Evolutionary conservation across 2,329 filamentous ascomycete species (phyloP).

Genomic region (Neonectria magnoliae): DNA sequence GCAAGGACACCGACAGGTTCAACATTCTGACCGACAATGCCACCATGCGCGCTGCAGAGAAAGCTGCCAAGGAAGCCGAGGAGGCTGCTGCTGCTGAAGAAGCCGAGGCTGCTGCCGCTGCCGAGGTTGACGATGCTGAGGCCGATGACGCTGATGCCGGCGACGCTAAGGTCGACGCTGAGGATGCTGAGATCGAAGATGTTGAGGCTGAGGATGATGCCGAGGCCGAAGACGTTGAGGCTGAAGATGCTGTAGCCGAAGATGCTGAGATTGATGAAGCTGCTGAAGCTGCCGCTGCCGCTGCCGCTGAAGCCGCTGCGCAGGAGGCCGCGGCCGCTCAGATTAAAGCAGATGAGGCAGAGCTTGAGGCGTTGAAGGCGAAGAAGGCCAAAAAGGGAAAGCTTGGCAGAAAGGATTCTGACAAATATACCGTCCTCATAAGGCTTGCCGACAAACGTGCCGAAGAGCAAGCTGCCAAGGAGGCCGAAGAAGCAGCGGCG

Average conservation of each 20-base stretch:
- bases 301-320: slow-evolving; percentile 7
- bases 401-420: slow-evolving; percentile 37
- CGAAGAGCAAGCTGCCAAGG: slow-evolving; percentile 21
- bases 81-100: slow-evolving; percentile 11
- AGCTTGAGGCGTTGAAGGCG: slow-evolving; percentile 52
- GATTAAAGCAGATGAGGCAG: slow-evolving; percentile 51
- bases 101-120: neutral
- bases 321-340: slow-evolving; percentile 35
- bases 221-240: slow-evolving; percentile 48
- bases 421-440: slow-evolving; percentile 29
- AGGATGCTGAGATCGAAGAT: neutral
- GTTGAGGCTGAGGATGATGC: slow-evolving; percentile 5
- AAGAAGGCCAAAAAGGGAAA: slow-evolving; percentile 49
- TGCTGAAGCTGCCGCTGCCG: slow-evolving; percentile 47
- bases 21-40: slow-evolving; percentile 36
- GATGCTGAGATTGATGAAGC: slow-evolving; percentile 28
- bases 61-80: slow-evolving; percentile 41
- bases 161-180: neutral
- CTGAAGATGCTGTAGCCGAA: slow-evolving; percentile 25
- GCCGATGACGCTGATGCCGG: slow-evolving; percentile 47
- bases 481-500: slow-evolving; percentile 11
- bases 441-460: slow-evolving; percentile 31
- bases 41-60: slow-evolving; percentile 38
- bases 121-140: neutral
- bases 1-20: slow-evolving; percentile 38